A percentile compares a stretch with the other conserved stretches of the same genome.
These are phyloP conservation scores for Solanum virginianum DNA, from an alignment of 257 asterid genomes.

Conservation along the genomic window DNA sequence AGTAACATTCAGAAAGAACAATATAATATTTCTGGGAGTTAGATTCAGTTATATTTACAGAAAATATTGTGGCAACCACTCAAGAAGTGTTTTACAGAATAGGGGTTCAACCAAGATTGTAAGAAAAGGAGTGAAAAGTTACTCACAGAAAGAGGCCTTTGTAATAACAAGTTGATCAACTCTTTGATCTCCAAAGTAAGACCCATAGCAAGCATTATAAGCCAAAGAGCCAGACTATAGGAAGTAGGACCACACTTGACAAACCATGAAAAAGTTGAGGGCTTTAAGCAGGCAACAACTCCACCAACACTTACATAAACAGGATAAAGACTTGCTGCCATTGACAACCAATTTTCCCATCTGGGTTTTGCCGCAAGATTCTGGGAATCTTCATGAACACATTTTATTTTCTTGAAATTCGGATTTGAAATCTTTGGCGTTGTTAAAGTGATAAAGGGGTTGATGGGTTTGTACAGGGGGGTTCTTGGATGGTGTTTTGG, in stretches of 20 bases:
- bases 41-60: not conserved
- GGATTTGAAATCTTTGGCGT: not conserved
- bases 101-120: no score
- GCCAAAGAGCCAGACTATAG: conserved; percentile 66
- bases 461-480: conserved; percentile 5
- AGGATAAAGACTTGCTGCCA: conserved; percentile 79
- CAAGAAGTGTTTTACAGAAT: not conserved
- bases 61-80: not conserved
- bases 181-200: conserved; percentile 38
- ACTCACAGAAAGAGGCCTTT: not conserved
- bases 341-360: conserved; percentile 50
- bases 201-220: conserved; percentile 86
- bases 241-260: conserved; percentile 59
- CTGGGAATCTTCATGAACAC: conserved; percentile 8
- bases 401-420: conserved; percentile 1
- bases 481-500: not conserved
- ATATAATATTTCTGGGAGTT: not conserved
- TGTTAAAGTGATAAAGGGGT: conserved; percentile 3
- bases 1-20: not conserved
- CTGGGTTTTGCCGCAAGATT: conserved; percentile 28
- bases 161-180: not conserved
- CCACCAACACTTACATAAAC: conserved; percentile 76
- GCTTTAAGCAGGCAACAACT: conserved; percentile 44
- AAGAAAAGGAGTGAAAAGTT: no score
- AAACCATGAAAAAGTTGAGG: conserved; percentile 70